Conservation (phyloP, 331 rosid genomes). For the Dryas integrifolia region DNA sequence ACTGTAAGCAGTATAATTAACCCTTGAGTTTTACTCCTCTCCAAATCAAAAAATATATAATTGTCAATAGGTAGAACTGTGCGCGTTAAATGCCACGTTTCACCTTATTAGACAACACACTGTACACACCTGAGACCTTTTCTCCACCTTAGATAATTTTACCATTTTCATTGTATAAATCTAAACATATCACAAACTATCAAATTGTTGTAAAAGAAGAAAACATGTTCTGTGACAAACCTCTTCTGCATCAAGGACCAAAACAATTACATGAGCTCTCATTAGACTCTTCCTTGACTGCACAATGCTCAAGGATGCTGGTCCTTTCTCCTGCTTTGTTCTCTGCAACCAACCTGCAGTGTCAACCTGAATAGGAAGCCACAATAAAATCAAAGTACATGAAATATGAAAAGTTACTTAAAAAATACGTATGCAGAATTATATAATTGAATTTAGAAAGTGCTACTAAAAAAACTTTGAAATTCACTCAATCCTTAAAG, state of each 20-base stretch:
- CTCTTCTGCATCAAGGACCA: conserved; percentile 95
- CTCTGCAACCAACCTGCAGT: conserved; percentile 97
- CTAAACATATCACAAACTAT: conserved; percentile 7
- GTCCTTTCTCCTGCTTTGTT: conserved; percentile 81
- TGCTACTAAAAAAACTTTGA: neutral
- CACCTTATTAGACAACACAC: neutral
- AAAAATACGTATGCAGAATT: neutral
- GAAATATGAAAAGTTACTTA: neutral
- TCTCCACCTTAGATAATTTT: neutral
- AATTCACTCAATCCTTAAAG: neutral
- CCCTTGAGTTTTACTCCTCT: neutral
- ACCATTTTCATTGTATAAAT: conserved; percentile 1
- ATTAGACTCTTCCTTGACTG: conserved; percentile 87
- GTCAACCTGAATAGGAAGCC: conserved; percentile 58
- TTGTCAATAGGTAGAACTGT: neutral
- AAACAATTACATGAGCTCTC: conserved; percentile 90
- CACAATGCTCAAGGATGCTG: conserved; percentile 89
- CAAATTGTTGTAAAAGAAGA: conserved; percentile 5
- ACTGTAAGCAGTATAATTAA: neutral
- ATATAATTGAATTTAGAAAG: neutral
- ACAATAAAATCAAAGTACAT: conserved; percentile 8
- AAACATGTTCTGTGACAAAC: conserved; percentile 33
- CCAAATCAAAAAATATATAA: neutral
- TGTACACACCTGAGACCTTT: neutral
- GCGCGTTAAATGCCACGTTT: neutral